Base-by-base conservation (phyloP, 768 basidiomycete species). In the Suillus decipiens region DNA sequence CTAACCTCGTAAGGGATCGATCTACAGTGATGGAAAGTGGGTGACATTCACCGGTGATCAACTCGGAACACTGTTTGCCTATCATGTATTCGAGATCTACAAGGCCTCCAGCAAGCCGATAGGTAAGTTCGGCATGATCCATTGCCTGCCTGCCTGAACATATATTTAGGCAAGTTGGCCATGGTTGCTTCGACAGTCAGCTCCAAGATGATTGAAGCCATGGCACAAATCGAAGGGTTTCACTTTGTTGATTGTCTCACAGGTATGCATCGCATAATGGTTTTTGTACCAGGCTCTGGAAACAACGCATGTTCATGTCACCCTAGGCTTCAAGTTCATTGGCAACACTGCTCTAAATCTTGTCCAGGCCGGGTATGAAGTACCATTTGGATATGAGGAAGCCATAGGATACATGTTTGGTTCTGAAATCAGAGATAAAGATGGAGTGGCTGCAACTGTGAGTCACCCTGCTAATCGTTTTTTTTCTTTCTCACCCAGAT, bases 351-450 rank as follows among this genome's bases (percentile, higher is more conserved):
- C 89, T 3, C 75, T 93, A 41, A 76, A 80, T 57, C 82, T 95
- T 17, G 87, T 83, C 15, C 71, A 77, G 48, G 76, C 86, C 43
- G 93, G 92, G 2, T 92, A 84, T 69, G 83, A 88, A 47, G 88
- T 89, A 11, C 85, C 84, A 0, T 95, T 95, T 69, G 92, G 89
- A 11, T 96, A 96, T 69, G 94, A 96, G 71, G 94, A 96, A 75
- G 94, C 95, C 1, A 95, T 96, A 61, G 94, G 94, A 3, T 96
- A 85, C 71, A 95, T 95, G 92, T 87, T 93, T 73, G 91, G 92
- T 33, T 78, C 84, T 15, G 79, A 86, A 33, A 85, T 95, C 67
- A 81, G 90, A 41, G 94, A 96, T 72, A 96, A 96, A 72, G 94
- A 96, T 71, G 94, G 94, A 2, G 85, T 96, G 59, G 84, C 90